Evolutionary conservation across 768 basidiomycete species (phyloP).

Genomic region (Ramaria rubella): DNA sequence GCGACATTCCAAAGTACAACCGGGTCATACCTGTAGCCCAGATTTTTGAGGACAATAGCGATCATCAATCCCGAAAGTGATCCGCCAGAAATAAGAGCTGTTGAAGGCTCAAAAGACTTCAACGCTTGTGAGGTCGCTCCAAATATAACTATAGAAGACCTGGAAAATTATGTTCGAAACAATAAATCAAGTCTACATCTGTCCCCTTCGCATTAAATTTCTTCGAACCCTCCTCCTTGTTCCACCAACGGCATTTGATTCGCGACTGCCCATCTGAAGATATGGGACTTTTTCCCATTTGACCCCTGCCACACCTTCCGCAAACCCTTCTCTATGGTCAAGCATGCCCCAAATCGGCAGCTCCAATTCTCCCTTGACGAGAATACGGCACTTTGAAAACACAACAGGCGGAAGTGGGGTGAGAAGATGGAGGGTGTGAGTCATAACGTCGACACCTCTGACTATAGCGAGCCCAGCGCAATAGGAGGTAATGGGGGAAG

Average conservation of each 20-base stretch:
- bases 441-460: slow-evolving; percentile 35
- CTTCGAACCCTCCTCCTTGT: slow-evolving; percentile 69
- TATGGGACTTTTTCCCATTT: slow-evolving; percentile 65
- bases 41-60: background rate
- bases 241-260: slow-evolving; percentile 36
- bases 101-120: too few relatives aligned
- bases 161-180: too few relatives aligned
- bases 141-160: too few relatives aligned
- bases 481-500: slow-evolving; percentile 51
- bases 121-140: too few relatives aligned
- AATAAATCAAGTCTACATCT: too few relatives aligned
- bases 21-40: slow-evolving; percentile 4
- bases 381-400: slow-evolving; percentile 33
- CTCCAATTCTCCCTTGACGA: slow-evolving; percentile 87
- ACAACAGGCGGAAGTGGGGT: slow-evolving; percentile 58
- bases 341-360: slow-evolving; percentile 84
- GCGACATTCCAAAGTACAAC: background rate
- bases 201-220: slow-evolving; percentile 81
- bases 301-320: slow-evolving; percentile 44
- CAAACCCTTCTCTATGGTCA: slow-evolving; percentile 48
- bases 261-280: slow-evolving; percentile 67
- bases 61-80: slow-evolving; percentile 8
- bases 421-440: slow-evolving; percentile 61
- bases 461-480: slow-evolving; percentile 78
- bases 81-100: slow-evolving; percentile 8